phyloP scores from a whole-genome alignment of 139 green algal genomes.

The Microglena sp. region DNA sequence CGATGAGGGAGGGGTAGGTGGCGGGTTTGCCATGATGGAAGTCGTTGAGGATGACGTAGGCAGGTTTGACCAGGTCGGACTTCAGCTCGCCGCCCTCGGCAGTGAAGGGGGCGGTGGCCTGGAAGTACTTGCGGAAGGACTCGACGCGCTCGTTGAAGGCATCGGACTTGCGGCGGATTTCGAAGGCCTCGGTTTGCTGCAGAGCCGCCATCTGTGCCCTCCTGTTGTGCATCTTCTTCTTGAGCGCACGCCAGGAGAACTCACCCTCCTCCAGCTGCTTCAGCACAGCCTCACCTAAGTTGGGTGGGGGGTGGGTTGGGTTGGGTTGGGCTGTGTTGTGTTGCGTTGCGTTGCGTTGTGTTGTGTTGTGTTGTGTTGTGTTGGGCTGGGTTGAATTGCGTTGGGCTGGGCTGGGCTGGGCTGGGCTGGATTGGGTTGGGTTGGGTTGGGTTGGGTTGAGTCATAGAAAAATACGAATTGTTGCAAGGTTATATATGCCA shows the following conservation, averaged over 20 bases:
- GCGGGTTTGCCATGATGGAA: slow-evolving; percentile 59
- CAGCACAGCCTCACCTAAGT: slow-evolving; percentile 17
- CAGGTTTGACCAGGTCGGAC: slow-evolving; percentile 46
- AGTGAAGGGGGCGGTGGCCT: slow-evolving; percentile 11
- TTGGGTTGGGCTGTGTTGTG: neutral
- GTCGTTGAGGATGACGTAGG: slow-evolving; percentile 51
- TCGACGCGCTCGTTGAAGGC: slow-evolving; percentile 67
- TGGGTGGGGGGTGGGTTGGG: neutral
- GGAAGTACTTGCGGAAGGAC: slow-evolving; percentile 72
- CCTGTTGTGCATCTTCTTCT: slow-evolving; percentile 81
- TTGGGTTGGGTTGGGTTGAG: no score
- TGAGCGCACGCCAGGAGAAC: slow-evolving; percentile 53
- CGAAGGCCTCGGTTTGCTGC: slow-evolving; percentile 65
- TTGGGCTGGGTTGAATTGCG: no score
- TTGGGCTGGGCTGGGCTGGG: no score
- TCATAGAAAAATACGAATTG: no score
- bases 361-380: no score
- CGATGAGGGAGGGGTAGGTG: slow-evolving; percentile 42
- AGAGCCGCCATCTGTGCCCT: slow-evolving; percentile 57
- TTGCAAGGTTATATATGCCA: no score
- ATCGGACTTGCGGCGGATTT: slow-evolving; percentile 71
- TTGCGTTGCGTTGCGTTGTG: no score
- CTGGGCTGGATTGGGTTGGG: no score
- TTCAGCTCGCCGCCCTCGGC: slow-evolving; percentile 36
- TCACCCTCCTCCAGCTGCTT: slow-evolving; percentile 55